A percentile compares a stretch with the other conserved stretches of the same genome.
Evolutionary conservation across 2,329 filamentous ascomycete species (phyloP).

Genomic region (Sordariomycetes sp.): DNA sequence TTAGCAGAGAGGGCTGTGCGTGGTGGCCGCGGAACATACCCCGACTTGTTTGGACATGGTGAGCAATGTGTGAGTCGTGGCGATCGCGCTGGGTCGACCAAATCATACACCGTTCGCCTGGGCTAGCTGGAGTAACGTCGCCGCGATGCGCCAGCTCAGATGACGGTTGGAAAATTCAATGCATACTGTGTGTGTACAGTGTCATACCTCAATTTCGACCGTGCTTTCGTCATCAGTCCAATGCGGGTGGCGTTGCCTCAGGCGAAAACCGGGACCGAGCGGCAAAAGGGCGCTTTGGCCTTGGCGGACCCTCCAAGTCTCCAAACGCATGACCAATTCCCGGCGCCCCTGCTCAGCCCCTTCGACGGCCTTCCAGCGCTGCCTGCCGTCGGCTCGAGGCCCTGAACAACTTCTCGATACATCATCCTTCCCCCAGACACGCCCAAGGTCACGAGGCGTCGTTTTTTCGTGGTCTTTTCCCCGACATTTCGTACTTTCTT

Average conservation of each 20-base stretch:
- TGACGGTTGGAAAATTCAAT: background rate
- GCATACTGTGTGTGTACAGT: background rate
- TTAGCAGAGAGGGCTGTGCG: background rate
- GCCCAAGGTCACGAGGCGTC: background rate
- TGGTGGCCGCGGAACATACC: slow-evolving; percentile 8
- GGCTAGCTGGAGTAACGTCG: background rate
- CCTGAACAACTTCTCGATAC: slow-evolving; percentile 6
- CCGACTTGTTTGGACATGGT: slow-evolving; percentile 12
- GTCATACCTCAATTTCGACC: slow-evolving; percentile 4
- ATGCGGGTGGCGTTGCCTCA: background rate
- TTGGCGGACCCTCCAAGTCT: background rate
- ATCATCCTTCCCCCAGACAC: background rate
- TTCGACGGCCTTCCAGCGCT: slow-evolving; percentile 7
- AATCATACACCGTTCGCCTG: background rate
- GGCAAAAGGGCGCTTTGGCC: background rate
- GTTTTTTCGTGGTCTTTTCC: background rate
- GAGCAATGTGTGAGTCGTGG: background rate
- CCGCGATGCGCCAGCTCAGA: background rate
- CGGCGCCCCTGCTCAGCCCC: background rate
- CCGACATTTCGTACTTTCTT: background rate
- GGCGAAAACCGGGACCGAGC: background rate
- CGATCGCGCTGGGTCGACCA: background rate
- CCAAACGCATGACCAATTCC: background rate
- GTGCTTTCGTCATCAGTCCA: slow-evolving; percentile 4
- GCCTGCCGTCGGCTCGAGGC: background rate